Base-by-base conservation (phyloP, 768 basidiomycete species). In the Russula foetens region DNA sequence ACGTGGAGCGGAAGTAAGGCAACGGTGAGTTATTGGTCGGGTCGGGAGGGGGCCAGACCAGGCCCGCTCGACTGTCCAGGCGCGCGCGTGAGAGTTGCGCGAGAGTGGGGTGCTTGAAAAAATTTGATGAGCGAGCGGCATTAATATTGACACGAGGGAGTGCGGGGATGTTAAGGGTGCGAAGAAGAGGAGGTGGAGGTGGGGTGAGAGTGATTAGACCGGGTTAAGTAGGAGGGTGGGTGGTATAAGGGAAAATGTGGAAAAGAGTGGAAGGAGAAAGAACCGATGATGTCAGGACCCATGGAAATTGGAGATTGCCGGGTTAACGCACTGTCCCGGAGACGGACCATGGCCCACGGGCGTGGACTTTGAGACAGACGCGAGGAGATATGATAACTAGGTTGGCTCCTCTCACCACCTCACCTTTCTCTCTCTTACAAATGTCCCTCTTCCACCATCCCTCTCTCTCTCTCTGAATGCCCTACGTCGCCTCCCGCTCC, bases 401-500 rank as follows among this genome's bases (percentile, higher is more conserved):
- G 19, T 12, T 14, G 35, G 9, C 35, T 35, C 33, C 52, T 33
- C 43, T n/a, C n/a, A n/a, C n/a, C n/a, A n/a, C 19, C 50, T 11
- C n/a, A 26, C 17, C 14, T 28, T 33, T 31, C 48, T 38, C 15
- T 35, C 14, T 35, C 29, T 15, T 21, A 7, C 53, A 35, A 29
- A 60, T 60, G 58, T 39, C 53, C 59, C 41, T 45, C 44, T 6
- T 43, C 55, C n/a, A 3, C 44, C n/a, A 11, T 35, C 35, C 35
- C 39, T 41, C 39, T 31, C 50, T 24, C 39, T 53, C 21, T 3
- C 29, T 45, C 52, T 55, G 56, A 61, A 66, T 66, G 65, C 65
- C 65, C 56, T 66, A 66, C 65, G 59, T 58, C 41, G 48, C 60
- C 17, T 56, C 59, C 24, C 65, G 64, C 51, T 59, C 64, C 38